Percentiles rank a stretch among this genome's conserved stretches.
phyloP scores from a whole-genome alignment of 2,329 filamentous ascomycete species.

The Scortechinia acanthostroma region DNA sequence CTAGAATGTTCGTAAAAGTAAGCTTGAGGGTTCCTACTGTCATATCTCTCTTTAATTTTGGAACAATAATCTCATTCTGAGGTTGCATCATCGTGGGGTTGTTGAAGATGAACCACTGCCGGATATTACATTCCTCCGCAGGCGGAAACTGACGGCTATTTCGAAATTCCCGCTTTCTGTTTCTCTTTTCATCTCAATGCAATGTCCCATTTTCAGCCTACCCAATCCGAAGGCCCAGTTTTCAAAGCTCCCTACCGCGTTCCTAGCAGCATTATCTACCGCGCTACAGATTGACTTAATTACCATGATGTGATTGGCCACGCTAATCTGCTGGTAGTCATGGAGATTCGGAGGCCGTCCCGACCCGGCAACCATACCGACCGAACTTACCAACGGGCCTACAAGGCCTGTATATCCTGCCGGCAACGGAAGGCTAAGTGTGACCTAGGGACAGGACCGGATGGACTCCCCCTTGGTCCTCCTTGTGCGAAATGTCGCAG shows the following conservation, averaged over 20 bases:
- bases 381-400: neutral
- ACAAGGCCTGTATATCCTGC: conserved; percentile 1
- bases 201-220: too few relatives aligned
- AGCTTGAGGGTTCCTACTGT: too few relatives aligned
- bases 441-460: neutral
- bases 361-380: neutral
- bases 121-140: neutral
- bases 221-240: too few relatives aligned
- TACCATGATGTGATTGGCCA: neutral
- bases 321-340: neutral
- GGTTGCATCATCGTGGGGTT: too few relatives aligned
- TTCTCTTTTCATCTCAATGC: too few relatives aligned
- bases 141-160: neutral
- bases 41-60: too few relatives aligned
- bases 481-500: neutral
- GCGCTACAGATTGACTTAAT: too few relatives aligned
- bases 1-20: too few relatives aligned
- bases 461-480: neutral
- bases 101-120: neutral
- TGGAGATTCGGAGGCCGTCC: neutral
- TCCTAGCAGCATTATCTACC: too few relatives aligned
- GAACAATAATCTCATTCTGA: too few relatives aligned
- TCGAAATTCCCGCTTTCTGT: neutral
- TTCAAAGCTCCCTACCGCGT: too few relatives aligned
- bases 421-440: conserved; percentile 2